These are phyloP conservation scores for Didymella arachidicola DNA, from an alignment of 2,329 filamentous ascomycete genomes.

Conservation along the genomic window DNA sequence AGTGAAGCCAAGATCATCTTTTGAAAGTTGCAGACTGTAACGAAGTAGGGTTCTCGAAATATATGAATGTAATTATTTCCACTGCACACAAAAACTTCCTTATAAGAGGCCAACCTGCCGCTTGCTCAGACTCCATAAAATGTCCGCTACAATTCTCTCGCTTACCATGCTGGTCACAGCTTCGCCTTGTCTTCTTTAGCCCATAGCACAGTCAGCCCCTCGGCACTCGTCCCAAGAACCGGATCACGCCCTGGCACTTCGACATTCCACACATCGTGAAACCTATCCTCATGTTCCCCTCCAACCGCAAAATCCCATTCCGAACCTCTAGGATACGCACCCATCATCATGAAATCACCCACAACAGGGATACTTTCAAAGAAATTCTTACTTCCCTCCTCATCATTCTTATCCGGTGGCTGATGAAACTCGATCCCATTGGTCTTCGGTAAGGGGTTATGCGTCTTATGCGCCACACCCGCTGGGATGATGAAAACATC, in stretches of 20 bases:
- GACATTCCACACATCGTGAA: conserved; percentile 57
- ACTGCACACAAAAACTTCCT: background rate
- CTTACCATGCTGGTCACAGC: background rate
- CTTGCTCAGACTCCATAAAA: background rate
- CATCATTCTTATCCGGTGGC: conserved; percentile 49
- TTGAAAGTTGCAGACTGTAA: background rate
- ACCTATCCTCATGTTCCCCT: conserved; percentile 54
- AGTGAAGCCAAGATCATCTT: background rate
- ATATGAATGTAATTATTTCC: background rate
- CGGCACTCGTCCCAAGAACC: conserved; percentile 50
- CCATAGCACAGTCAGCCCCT: conserved; percentile 12
- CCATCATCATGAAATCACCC: conserved; percentile 64
- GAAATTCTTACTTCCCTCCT: conserved; percentile 45
- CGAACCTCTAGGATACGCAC: conserved; percentile 60
- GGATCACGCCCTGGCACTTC: conserved; percentile 58
- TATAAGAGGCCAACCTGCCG: background rate
- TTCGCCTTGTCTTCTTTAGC: background rate
- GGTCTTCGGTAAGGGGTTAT: conserved; percentile 51
- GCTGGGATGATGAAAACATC: conserved; percentile 68
- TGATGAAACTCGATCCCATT: conserved; percentile 53
- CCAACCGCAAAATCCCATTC: conserved; percentile 62
- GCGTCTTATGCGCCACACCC: conserved; percentile 64
- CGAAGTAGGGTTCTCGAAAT: background rate
- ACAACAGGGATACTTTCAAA: conserved; percentile 49
- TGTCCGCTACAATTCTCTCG: background rate